Conservation (phyloP, 208 protist genomes). For the Jaenimonas drosophilae region DNA sequence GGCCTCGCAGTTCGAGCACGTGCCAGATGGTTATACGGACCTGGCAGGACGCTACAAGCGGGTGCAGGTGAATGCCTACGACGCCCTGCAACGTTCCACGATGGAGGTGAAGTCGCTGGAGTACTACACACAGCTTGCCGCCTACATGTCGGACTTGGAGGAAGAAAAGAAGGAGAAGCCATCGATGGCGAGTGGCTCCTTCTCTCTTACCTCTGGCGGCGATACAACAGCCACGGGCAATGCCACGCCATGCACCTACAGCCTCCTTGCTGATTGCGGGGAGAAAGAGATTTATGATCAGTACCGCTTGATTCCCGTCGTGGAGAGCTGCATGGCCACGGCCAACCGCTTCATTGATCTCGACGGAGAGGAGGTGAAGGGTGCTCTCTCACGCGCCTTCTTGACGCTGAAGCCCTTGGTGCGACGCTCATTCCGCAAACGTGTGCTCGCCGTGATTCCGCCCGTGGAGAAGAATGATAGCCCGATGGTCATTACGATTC, state of each 20-base stretch:
- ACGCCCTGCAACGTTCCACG: conserved; percentile 21
- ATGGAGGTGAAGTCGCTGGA: conserved; percentile 38
- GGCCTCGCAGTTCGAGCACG: conserved; percentile 71
- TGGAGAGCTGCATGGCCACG: conserved; percentile 86
- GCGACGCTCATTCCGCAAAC: conserved; percentile 59
- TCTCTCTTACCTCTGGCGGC: no score
- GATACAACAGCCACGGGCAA: no score
- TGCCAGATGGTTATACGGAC: conserved; percentile 77
- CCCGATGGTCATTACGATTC: conserved; percentile 50
- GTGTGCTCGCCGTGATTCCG: conserved; percentile 64
- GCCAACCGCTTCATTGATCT: conserved; percentile 81
- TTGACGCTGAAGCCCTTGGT: conserved; percentile 78
- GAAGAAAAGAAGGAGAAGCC: conserved; percentile 20
- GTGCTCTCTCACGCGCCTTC: conserved; percentile 61
- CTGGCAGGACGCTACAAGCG: conserved; percentile 52
- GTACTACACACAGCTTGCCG: conserved; percentile 78
- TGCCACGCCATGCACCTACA: conserved; percentile 13
- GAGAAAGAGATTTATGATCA: conserved; percentile 24
- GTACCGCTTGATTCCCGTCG: conserved; percentile 56
- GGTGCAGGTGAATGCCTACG: conserved; percentile 32
- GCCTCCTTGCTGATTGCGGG: conserved; percentile 24
- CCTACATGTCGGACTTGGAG: conserved; percentile 70
- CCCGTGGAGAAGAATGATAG: conserved; percentile 29
- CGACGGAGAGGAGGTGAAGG: conserved; percentile 54
- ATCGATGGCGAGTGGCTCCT: no score